Evolutionary conservation across 352 stramenopile species (phyloP), one percentile per base, ranked within the genome.

Genomic region (Globisporangium iwayamae): DNA sequence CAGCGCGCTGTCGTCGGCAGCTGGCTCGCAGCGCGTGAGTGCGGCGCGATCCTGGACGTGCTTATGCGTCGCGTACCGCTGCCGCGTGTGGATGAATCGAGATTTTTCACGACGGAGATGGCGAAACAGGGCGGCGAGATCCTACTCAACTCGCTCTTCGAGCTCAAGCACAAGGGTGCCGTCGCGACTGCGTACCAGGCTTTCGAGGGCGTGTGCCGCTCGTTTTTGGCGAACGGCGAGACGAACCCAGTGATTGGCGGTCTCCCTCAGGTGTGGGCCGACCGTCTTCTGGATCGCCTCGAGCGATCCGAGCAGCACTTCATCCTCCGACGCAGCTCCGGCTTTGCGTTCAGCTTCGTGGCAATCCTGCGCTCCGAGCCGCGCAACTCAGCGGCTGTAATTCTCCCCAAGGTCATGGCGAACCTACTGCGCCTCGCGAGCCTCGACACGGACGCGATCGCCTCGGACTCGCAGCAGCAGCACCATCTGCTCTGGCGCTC

Each of bases 291-390:
- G 13, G 67, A 86, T 14, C 85, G 87, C 9, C 71, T 96, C 7
- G 82, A 93, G 62, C 74, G 73, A 6, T 87, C 83, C 3, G 77
- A 89, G 62, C 86, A 97, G 65, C 84, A 94, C 57, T 96, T 97
- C 47, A 88, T 96, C 41, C 69, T 97, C 63, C 81, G 90, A 28
- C 82, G 89, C 10, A 94, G 83, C 67, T 93, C 85, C 6, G 90
- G 90, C 2, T 96, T 97, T 67, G 90, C 90, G 3, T 93, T 86
- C 70, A 89, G 85, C 43, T 97, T 97, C 41, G 76, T 96, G 18
- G 85, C 90, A 2, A 90, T 97, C 43, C 73, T 96, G 55, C 85
- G 88, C 28, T 78, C 90, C 25, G 90, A 97, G 59, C 90, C 90
- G 16, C 83, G 90, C 32, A 91, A 94, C 62, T 79, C 83, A 22